phyloP scores from a whole-genome alignment of 352 stramenopile species.

The Globisporangium emineosum region DNA sequence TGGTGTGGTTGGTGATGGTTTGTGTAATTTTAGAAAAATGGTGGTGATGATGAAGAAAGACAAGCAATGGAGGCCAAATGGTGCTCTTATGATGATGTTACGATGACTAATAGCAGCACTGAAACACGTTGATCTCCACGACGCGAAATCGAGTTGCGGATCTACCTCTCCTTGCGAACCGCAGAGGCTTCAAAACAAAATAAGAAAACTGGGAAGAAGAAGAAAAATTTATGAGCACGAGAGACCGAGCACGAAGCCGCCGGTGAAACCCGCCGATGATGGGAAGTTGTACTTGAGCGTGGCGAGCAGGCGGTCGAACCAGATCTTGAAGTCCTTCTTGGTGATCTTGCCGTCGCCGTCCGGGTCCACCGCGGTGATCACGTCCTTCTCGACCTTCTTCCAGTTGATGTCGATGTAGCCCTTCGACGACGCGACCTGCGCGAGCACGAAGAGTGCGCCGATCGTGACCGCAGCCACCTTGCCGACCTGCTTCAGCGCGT shows the following conservation, averaged over 20 bases:
- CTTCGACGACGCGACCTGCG: constrained; percentile 64
- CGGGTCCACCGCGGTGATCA: constrained; percentile 75
- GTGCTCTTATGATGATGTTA: constrained; percentile 1
- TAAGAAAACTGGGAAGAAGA: not conserved
- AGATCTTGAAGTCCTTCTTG: constrained; percentile 76
- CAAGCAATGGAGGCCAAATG: not conserved
- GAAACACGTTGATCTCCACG: not conserved
- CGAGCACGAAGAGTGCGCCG: constrained; percentile 74
- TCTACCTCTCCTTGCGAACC: too few relatives aligned
- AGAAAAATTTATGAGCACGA: constrained; percentile 42
- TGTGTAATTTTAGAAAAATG: constrained; percentile 4
- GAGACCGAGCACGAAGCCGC: constrained; percentile 71
- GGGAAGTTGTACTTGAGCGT: constrained; percentile 83
- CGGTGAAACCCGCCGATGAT: constrained; percentile 76
- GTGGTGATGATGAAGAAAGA: not conserved
- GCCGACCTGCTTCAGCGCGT: constrained; percentile 80
- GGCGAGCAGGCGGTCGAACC: constrained; percentile 60
- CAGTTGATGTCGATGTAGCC: constrained; percentile 91
- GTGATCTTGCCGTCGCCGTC: constrained; percentile 86
- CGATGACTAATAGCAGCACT: not conserved
- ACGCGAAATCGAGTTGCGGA: not conserved
- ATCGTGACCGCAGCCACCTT: constrained; percentile 76
- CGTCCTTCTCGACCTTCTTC: constrained; percentile 86
- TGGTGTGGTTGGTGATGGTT: not conserved
- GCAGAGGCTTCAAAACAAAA: not conserved